phyloP scores from a whole-genome alignment of 192 early-diverging fungal species.

The Borealophlyctis nickersoniae region DNA sequence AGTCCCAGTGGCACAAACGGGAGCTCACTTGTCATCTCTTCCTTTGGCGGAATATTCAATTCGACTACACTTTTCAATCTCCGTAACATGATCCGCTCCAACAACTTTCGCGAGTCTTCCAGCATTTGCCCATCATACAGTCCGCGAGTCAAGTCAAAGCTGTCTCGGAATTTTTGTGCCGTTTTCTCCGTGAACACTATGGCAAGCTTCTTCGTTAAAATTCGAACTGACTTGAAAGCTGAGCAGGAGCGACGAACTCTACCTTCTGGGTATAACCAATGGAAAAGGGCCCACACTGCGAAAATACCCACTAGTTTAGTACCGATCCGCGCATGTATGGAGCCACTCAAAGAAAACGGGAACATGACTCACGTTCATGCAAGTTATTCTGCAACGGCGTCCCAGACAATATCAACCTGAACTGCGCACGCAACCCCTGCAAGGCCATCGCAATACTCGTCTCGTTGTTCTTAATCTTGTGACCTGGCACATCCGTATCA shows the following conservation, averaged over 20 bases:
- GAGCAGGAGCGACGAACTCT: neutral
- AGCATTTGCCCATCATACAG: constrained; percentile 28
- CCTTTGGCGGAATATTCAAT: constrained; percentile 41
- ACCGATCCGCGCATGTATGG: neutral
- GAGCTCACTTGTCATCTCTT: constrained; percentile 34
- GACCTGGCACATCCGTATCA: constrained; percentile 38
- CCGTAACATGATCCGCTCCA: constrained; percentile 43
- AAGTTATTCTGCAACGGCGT: constrained; percentile 95
- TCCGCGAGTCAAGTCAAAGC: constrained; percentile 34
- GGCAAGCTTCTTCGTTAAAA: too few species aligned
- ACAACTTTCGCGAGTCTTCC: constrained; percentile 25
- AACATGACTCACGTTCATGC: constrained; percentile 54
- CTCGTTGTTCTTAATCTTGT: constrained; percentile 93
- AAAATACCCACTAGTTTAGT: neutral
- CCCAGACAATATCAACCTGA: constrained; percentile 84
- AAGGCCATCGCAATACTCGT: constrained; percentile 81
- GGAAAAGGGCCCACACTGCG: constrained; percentile 66
- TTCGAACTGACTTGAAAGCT: too few species aligned
- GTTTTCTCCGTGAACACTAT: constrained; percentile 47
- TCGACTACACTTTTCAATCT: constrained; percentile 38
- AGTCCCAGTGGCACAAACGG: neutral
- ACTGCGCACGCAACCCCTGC: constrained; percentile 73
- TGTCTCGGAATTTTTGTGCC: constrained; percentile 21
- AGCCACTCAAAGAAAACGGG: constrained; percentile 1
- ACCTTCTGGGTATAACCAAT: constrained; percentile 66